Evolutionary conservation across 2,329 filamentous ascomycete genomes (phyloP), one percentile per base, ranked within the genome.

Genomic region (Fusarium nisikadoi): DNA sequence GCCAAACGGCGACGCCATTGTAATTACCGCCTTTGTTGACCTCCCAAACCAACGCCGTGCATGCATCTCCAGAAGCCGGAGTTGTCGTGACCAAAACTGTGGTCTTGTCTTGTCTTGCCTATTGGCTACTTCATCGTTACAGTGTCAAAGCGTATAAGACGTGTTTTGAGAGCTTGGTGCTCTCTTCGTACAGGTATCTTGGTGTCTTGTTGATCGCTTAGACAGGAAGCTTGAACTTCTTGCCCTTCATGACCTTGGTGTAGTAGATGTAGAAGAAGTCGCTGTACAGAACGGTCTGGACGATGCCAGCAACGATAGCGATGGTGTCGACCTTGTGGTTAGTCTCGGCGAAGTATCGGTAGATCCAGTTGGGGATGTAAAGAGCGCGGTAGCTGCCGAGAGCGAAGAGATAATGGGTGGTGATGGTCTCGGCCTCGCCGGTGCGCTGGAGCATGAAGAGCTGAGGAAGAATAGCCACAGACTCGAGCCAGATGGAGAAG

Each of bases 231-330:
- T 94, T 93, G 82, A 95, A 95, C 86, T 94, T 95, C 87, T 94
- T 93, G 76, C 93, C 93, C 86, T 95, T 94, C 84, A 95, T 85
- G 52, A 95, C 92, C 91, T 98, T 98, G 67, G 92, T 97, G 85
- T 98, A 99, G 86, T 99, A 99, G 79, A 99, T 95, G 88, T 95
- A 99, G 89, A 99, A 99, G 86, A 99, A 99, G 85, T 99, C 96
- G 72, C 94, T 97, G 86, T 99, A 99, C 65, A 99, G 87, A 53
- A 99, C 84, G 1, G 96, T 99, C 87, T 99, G 96, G 72, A 98
- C 85, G 62, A 98, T 88, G 17, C 96, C 96, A 7, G 97, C 96
- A 70, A 96, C 80, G 56, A 98, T 92, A 25, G 95, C 92, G 75
- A 98, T 97, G 72, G 91, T 93, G 80, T 98, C 95, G 76, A 92